Evolutionary conservation across 2,329 filamentous ascomycete genomes (phyloP), one percentile per base, ranked within the genome.

Genomic region (Pseudovirgaria hyperparasitica): DNA sequence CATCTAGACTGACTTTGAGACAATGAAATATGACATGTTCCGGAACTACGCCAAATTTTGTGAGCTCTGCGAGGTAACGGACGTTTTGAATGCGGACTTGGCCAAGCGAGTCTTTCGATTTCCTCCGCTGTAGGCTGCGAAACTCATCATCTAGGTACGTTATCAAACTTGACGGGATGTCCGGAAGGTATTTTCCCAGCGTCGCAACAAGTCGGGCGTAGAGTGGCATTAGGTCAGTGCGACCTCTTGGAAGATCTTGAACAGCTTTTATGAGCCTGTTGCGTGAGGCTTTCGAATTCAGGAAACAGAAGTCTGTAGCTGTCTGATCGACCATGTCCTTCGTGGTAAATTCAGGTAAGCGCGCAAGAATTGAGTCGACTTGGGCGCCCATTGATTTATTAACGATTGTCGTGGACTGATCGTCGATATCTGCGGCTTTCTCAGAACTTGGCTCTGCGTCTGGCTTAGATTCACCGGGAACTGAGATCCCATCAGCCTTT

Each of bases 21-120:
- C 90, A 98, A 48, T 98, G 90, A 48, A 98, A 98, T 28, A 98
- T 92, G 37, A 98, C 87, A 54, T 98, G 90, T 53, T 98, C 90
- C 1, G 92, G 90, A 6, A 98, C 90, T 17, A 94, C 84, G 17
- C 90, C 87, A 46, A 98, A 98, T 49, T 98, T 98, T 32, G 90
- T 98, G 47, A 98, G 60, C 55, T 98, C 90, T 6, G 90, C 86
- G 26, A 98, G 72, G 50, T 98, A 98, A n/a, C 92, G 82, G 36
- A 96, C 86, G 48, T 96, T 96, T 55, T 81, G 77, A 40, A 92
- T 76, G 22, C 90, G 79, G 25, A 94, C 85, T 54, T 93, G 87
- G 1, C 87, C 87, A 1, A 96, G 65, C 36, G 98, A 94, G 42
- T 98, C 92, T 50, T 98, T 98, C 33, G 92, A 86, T 52, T 98